Base-by-base conservation (phyloP, 345 rosid species). In the Arabidopsis suecica region DNA sequence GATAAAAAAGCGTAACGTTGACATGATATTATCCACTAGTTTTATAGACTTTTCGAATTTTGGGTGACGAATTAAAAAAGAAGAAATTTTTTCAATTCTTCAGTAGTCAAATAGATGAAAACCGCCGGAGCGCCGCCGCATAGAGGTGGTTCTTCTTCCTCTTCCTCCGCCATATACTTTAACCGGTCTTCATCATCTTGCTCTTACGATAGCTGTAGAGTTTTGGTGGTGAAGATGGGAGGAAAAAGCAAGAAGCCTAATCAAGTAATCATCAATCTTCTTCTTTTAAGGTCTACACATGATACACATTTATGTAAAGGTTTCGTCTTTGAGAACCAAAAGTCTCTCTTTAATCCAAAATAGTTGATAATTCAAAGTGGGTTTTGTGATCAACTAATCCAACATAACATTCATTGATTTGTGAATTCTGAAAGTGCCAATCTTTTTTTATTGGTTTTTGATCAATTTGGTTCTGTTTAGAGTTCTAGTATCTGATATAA, bases 221-320 rank as follows among this genome's bases (percentile, higher is more conserved):
- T 74, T 50, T 59, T 80, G 33, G 83, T 79, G 0, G 68, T 79
- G 45, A 86, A 83, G 83, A 79, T 79, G 78, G 81, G 73, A n/a
- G 87, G 77, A 10, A 88, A 82, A 81, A 76, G 71, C 84, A 86
- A 80, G 72, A 88, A 65, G 22, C 72, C 80, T 20, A 20, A 20
- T 20, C 22, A 20, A 20, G 22, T 20, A 20, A 20, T 45, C 77
- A 57, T 42, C 76, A 59, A n/a, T 50, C 84, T 78, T 4, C 85
- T 36, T 74, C 81, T 63, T 65, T 78, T 56, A 81, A 86, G 88
- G 86, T 86, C 66, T 14, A 47, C 45, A 20, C 36, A 65, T 41
- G 11, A 33, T 65, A 44, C 78, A 61, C 73, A 41, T 50, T 76
- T 75, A 3, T 70, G 13, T 78, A 36, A 65, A 45, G 37, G 41